Base-by-base conservation (phyloP, 345 rosid genomes). In the Toxicodendron radicans region DNA sequence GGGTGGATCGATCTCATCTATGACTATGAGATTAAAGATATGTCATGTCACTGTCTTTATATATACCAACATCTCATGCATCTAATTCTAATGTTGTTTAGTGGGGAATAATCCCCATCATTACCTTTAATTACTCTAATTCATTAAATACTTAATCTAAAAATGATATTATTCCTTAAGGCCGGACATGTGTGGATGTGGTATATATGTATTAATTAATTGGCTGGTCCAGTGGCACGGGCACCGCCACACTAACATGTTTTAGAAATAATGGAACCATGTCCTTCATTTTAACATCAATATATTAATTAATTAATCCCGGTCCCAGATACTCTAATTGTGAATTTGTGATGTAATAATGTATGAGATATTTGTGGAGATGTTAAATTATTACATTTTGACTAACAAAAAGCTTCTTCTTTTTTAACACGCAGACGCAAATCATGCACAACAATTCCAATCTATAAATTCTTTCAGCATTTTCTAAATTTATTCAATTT, bases 11-110 rank as follows among this genome's bases (percentile, higher is more conserved):
- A n/a, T n/a, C n/a, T n/a, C n/a, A n/a, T n/a, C n/a, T 75, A 66
- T 75, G 18, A 51, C 30, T 27, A 27, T 27, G 57, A 48, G 57
- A 68, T 35, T 35, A 35, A 20, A 81, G 66, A 79, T 76, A 53
- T 74, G 85, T 86, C 84, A 57, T 76, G 82, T 86, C 88, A 17
- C 51, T 81, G 82, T 83, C 85, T 78, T 75, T 56, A 58, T 74
- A 78, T 71, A 77, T 76, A 43, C 86, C 75, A 70, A 67, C 84
- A 75, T 75, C 71, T 75, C 74, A 35, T 79, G 61, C 80, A 66
- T 73, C 70, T 66, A 69, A 18, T 11, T 13, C 32, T 32, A 16
- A 35, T 20, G 24, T 13, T 30, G 57, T 65, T 79, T 79, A 63
- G 58, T 71, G 79, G 76, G 81, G 77, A 73, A 74, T 81, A 72